A percentile compares a stretch with the other conserved stretches of the same genome.
These are phyloP conservation scores for Alternaria ethzedia DNA, from an alignment of 2,329 filamentous ascomycete genomes.

Conservation along the genomic window DNA sequence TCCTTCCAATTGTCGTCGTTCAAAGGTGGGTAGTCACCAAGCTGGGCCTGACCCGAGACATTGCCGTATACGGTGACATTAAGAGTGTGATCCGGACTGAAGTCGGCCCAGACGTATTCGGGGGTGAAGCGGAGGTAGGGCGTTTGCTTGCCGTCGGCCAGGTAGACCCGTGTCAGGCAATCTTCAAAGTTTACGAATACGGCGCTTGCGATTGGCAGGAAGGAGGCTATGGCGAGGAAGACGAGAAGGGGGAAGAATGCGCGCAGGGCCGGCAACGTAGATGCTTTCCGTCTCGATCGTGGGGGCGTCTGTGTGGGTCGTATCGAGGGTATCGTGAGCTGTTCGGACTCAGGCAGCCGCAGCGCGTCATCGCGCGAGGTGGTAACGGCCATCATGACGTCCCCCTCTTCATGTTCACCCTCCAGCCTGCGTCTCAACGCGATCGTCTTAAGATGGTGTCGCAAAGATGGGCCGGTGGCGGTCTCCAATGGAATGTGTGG, in stretches of 20 bases:
- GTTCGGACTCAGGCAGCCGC: slow-evolving; percentile 15
- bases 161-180: slow-evolving; percentile 67
- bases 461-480: not conserved
- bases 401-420: slow-evolving; percentile 39
- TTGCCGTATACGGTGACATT: slow-evolving; percentile 88
- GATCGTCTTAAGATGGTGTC: not conserved
- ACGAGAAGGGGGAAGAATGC: slow-evolving; percentile 29
- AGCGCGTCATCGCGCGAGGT: slow-evolving; percentile 28
- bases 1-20: slow-evolving; percentile 67
- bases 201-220: slow-evolving; percentile 38
- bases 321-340: slow-evolving; percentile 32
- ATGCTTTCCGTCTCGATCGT: slow-evolving; percentile 35
- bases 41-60: slow-evolving; percentile 74
- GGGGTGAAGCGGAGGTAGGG: slow-evolving; percentile 80
- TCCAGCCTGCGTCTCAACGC: not conserved
- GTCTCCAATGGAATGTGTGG: slow-evolving; percentile 5
- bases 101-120: slow-evolving; percentile 73
- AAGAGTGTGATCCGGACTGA: slow-evolving; percentile 70
- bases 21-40: slow-evolving; percentile 64
- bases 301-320: slow-evolving; percentile 41
- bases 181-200: slow-evolving; percentile 82
- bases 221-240: slow-evolving; percentile 29
- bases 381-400: slow-evolving; percentile 32
- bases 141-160: slow-evolving; percentile 64
- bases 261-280: slow-evolving; percentile 7